These are phyloP conservation scores for Gastrolobium bilobum DNA, from an alignment of 306 rosid species.

Conservation along the genomic window DNA sequence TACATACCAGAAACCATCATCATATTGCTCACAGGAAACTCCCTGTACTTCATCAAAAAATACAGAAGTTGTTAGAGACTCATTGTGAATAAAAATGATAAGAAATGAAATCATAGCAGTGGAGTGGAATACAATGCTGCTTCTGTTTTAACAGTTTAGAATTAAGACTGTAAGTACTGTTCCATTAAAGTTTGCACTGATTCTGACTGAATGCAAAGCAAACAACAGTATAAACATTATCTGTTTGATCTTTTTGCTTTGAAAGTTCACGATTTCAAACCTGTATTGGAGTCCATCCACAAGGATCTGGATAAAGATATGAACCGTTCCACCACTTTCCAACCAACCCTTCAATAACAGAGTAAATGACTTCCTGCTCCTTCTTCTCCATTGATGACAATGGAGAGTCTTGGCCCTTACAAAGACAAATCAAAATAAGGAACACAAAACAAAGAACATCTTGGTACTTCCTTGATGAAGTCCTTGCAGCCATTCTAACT, in stretches of 20 bases:
- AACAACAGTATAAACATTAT: neutral
- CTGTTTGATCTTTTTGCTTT: neutral
- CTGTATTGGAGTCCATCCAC: conserved; percentile 78
- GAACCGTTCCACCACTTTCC: conserved; percentile 72
- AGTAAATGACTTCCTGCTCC: conserved; percentile 61
- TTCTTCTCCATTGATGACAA: conserved; percentile 57
- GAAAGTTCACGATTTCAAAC: conserved; percentile 29
- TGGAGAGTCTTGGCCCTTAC: conserved; percentile 42
- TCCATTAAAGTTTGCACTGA: conserved; percentile 9
- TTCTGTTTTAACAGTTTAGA: neutral
- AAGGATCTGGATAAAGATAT: conserved; percentile 72
- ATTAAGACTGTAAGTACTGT: conserved; percentile 20
- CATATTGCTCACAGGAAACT: conserved; percentile 62
- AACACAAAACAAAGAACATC: conserved; percentile 37
- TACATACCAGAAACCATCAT: conserved; percentile 63
- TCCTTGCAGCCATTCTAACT: conserved; percentile 36
- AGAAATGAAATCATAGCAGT: neutral
- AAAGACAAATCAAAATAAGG: neutral
- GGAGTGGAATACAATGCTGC: neutral
- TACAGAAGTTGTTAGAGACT: neutral
- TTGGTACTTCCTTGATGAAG: conserved; percentile 19
- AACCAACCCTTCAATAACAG: conserved; percentile 61
- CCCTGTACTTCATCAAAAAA: conserved; percentile 52
- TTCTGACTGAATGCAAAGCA: neutral
- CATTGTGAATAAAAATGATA: neutral